These are phyloP conservation scores for Ophiostoma australiae DNA, from an alignment of 2,329 filamentous ascomycete genomes.

Conservation along the genomic window DNA sequence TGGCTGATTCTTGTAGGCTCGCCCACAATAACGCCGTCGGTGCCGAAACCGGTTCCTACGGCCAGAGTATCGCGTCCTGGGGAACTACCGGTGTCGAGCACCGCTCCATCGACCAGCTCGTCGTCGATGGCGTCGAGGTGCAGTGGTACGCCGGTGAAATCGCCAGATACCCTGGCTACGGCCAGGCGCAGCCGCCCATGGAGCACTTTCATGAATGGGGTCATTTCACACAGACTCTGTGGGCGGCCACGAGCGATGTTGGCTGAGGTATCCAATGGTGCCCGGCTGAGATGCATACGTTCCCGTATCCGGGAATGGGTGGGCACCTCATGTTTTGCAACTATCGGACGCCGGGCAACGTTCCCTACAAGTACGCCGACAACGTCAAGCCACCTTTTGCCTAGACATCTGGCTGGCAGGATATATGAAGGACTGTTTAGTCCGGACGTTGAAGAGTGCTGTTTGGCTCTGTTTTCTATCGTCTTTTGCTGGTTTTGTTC, in stretches of 20 bases:
- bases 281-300: background rate
- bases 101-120: background rate
- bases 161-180: constrained; percentile 4
- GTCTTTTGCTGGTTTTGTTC: background rate
- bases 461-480: background rate
- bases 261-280: background rate
- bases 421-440: background rate
- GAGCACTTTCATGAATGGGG: background rate
- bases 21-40: background rate
- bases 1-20: background rate
- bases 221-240: background rate
- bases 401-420: background rate
- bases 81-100: background rate
- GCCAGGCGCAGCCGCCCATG: background rate
- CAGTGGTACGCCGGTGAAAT: constrained; percentile 5
- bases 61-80: constrained; percentile 5
- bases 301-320: background rate
- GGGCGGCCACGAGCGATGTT: background rate
- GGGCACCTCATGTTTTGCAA: background rate
- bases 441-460: background rate
- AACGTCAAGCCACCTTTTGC: background rate
- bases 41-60: background rate
- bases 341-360: background rate
- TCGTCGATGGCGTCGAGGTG: background rate
- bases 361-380: background rate